Base-by-base conservation (phyloP, 768 basidiomycete species). In the Boletus insuetus region DNA sequence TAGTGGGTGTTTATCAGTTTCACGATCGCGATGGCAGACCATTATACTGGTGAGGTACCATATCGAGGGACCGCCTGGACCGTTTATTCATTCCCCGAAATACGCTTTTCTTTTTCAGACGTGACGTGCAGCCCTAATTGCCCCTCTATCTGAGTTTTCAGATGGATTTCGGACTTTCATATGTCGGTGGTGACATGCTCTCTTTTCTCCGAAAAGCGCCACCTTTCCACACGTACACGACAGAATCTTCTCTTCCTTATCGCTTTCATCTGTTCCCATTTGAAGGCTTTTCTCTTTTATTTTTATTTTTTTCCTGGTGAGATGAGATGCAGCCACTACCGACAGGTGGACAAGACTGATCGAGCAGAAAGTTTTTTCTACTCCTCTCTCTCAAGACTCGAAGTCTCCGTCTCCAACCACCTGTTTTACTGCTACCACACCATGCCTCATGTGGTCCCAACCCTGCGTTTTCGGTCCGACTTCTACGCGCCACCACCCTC, bases 161-260 rank as follows among this genome's bases (percentile, higher is more conserved):
- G 58, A 46, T 45, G 49, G 48, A 46, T 53, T 68, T 70, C 68
- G 67, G 67, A 68, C 68, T 68, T 68, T 68, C 63, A 65, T 65
- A 57, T 65, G 65, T 68, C 60, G 56, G 56, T 64, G 58, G 58
- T 66, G 61, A 46, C 55, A 55, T 60, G 39, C 39, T 55, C 49
- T 49, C 58, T 54, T 64, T 67, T 59, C 53, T 65, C 61, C 68
- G 61, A 60, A 65, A 60, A 46, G 29, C 48, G 60, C 60, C 60
- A 58, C 59, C 45, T 34, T 60, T 58, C 56, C 58, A 35, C 65
- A 22, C 22, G 22, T 22, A 22, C 24, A 61, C 53, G 31, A 46
- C 39, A 32, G 46, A 55, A 52, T 48, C 38, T 54, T 47, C 49
- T 62, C 40, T 52, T 50, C 32, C 65, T 59, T 64, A 64, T 69